A percentile compares a stretch with the other conserved stretches of the same genome.
These are phyloP conservation scores for Pouteria campechiana DNA, from an alignment of 179 eudicot species.

Conservation along the genomic window DNA sequence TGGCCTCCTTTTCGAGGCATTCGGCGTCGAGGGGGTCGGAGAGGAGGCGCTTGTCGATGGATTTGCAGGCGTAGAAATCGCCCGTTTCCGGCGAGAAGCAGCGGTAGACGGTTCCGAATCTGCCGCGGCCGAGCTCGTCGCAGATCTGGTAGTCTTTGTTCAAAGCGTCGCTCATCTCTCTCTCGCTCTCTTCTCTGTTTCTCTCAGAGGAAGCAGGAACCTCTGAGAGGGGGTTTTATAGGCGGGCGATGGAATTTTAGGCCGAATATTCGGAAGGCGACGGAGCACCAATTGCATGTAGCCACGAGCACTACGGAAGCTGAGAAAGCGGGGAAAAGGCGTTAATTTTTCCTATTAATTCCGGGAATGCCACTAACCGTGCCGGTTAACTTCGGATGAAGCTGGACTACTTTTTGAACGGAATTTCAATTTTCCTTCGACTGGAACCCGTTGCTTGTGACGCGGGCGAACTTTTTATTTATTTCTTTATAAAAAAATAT, in stretches of 20 bases:
- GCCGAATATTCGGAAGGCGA: no score
- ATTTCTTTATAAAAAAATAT: no score
- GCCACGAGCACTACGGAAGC: no score
- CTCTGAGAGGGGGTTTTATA: not conserved
- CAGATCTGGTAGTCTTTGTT: constrained; percentile 51
- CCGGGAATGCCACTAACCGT: no score
- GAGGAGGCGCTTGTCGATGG: constrained; percentile 50
- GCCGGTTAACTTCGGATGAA: no score
- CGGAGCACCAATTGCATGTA: no score
- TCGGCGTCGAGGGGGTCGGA: constrained; percentile 44
- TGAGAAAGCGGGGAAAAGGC: no score
- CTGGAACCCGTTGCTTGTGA: no score
- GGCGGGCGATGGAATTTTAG: not conserved
- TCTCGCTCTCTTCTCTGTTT: not conserved
- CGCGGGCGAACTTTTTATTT: no score
- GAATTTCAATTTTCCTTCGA: no score
- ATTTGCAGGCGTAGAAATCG: constrained; percentile 47
- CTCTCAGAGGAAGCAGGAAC: not conserved
- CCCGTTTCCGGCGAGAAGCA: constrained; percentile 34
- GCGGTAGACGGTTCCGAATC: constrained; percentile 76
- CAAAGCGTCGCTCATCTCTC: constrained; percentile 38
- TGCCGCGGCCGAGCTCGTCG: constrained; percentile 87
- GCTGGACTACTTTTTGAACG: no score
- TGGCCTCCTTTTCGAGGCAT: constrained; percentile 77
- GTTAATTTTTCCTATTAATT: no score